Evolutionary conservation across 192 early-diverging fungal species (phyloP), one percentile per base, ranked within the genome.

Genomic region (Chytriomyces hyalinus): DNA sequence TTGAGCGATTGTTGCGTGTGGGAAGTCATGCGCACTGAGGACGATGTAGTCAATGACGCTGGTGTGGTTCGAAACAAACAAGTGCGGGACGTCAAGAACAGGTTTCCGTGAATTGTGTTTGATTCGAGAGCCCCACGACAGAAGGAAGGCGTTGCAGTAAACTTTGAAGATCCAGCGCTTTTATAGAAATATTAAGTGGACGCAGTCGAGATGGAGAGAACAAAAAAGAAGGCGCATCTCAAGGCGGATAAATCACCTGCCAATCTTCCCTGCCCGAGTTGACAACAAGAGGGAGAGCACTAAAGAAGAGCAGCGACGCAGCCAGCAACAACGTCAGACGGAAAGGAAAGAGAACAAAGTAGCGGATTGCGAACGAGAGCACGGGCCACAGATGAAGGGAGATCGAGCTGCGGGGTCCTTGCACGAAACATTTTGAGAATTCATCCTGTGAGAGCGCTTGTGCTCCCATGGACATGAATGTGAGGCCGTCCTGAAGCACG

Each of bases 31-130:
- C 2, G 87, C 80, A 73, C 70, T 75, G 45, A 88, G 72, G 10
- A 88, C 81, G 44, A 88, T 61, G 67, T 85, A 88, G 68, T 88
- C 87, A 53, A 88, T 84, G 78, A 87, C 75, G 49, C 78, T 82
- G 6, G 87, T 88, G 66, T 88, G 87, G 74, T 88, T 88, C n/a
- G 87, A 70, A 48, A 88, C 87, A 80, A 87, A 88, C 47, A 88
- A 76, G 66, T 87, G 84, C 9, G 87, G 85, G 48, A 75, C 62
- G 46, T 80, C 48, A 15, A 85, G 69, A 28, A 64, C 47, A 4
- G 84, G 86, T 59, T 88, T 86, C 15, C 44, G 63, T 11, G 84
- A 80, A 70, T 87, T 82, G 60, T 76, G 83, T 59, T 78, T 71
- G 76, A 88, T 84, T 5, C 76, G 69, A 57, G 73, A 63, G 26